phyloP scores from a whole-genome alignment of 1,284 basidiomycete genomes.

The Cryptococcus jaspeensis region DNA sequence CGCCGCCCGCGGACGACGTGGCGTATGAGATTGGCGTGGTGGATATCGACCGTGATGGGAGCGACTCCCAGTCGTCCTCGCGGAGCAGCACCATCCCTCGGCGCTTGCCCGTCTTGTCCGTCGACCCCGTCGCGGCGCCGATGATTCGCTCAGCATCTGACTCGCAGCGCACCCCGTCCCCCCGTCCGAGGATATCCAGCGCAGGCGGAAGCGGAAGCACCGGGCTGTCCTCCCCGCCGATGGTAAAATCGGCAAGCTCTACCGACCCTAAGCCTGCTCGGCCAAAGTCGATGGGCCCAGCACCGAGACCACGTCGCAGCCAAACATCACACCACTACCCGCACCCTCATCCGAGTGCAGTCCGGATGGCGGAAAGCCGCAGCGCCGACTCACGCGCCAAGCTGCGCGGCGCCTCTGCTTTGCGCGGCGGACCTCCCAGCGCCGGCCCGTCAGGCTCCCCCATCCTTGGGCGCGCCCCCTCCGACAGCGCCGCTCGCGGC shows the following conservation, averaged over 20 bases:
- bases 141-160: background rate
- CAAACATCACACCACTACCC: conserved; percentile 28
- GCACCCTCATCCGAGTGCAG: conserved; percentile 20
- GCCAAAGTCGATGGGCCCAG: conserved; percentile 23
- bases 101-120: conserved; percentile 13
- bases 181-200: background rate
- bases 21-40: conserved; percentile 21
- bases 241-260: background rate
- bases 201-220: background rate
- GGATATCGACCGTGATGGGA: conserved; percentile 4
- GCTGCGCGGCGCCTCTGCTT: conserved; percentile 16
- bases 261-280: conserved; percentile 12
- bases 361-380: conserved; percentile 37
- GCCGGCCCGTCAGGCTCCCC: conserved; percentile 3
- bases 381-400: conserved; percentile 34
- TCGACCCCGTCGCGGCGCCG: conserved; percentile 6
- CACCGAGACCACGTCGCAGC: conserved; percentile 23
- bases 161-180: conserved; percentile 11
- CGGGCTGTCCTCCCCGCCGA: background rate
- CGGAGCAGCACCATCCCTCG: conserved; percentile 8
- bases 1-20: conserved; percentile 28
- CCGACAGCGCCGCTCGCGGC: conserved; percentile 1
- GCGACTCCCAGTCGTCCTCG: background rate
- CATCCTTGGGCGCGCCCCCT: conserved; percentile 5
- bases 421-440: conserved; percentile 2